A percentile compares a stretch with the other conserved stretches of the same genome.
Evolutionary conservation across 768 basidiomycete genomes (phyloP).

Genomic region (Nevesoporus exiguus): DNA sequence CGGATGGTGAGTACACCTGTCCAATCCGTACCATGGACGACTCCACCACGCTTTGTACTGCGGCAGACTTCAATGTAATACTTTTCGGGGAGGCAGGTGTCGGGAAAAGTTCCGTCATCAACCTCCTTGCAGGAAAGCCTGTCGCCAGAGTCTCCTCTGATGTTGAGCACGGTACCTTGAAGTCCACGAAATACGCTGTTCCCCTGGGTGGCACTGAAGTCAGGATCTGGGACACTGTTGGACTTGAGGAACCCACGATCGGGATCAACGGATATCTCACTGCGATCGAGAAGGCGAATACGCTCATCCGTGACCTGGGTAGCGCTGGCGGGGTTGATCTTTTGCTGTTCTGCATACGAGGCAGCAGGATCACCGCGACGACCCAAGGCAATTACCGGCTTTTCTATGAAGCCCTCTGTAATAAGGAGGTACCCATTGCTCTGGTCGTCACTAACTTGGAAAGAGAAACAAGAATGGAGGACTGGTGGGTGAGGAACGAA

Average conservation of each 20-base stretch:
- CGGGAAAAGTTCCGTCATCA: constrained; percentile 45
- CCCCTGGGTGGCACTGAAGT: constrained; percentile 3
- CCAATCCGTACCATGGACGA: not conserved
- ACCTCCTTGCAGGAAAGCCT: constrained; percentile 34
- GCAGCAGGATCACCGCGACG: constrained; percentile 28
- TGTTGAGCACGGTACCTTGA: constrained; percentile 34
- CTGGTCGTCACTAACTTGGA: constrained; percentile 41
- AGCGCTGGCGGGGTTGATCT: constrained; percentile 30
- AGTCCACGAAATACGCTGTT: constrained; percentile 26
- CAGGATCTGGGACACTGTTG: constrained; percentile 31
- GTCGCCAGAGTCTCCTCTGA: constrained; percentile 33
- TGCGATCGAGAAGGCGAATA: constrained; percentile 28
- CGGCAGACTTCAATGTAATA: constrained; percentile 25
- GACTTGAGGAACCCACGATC: constrained; percentile 30
- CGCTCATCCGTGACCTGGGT: constrained; percentile 23
- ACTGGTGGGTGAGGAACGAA: constrained; percentile 35
- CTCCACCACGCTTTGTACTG: not conserved
- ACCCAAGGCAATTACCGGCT: constrained; percentile 38
- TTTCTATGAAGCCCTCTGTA: constrained; percentile 39
- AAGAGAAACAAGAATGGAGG: constrained; percentile 33
- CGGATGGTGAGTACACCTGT: constrained; percentile 12
- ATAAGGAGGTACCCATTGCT: constrained; percentile 37
- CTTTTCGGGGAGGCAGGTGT: constrained; percentile 32
- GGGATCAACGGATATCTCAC: constrained; percentile 26
- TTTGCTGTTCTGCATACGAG: constrained; percentile 40